Percentiles rank a stretch among this genome's conserved stretches.
phyloP scores from a whole-genome alignment of 805 yeast genomes.

The Ogataea ganodermae region DNA sequence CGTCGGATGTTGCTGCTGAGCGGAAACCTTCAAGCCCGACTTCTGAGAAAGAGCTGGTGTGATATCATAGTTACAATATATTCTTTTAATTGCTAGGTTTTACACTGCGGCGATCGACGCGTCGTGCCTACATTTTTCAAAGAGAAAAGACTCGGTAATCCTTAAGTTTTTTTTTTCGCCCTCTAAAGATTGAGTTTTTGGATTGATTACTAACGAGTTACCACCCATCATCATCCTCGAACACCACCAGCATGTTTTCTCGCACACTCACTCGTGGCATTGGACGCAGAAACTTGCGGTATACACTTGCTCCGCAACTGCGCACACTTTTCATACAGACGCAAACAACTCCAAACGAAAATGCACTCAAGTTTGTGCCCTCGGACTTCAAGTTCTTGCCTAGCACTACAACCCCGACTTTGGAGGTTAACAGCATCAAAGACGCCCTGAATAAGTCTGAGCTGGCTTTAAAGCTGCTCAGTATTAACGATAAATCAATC shows the following conservation, averaged over 20 bases:
- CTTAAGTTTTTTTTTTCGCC: neutral
- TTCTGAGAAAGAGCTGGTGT: neutral
- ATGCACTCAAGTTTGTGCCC: slow-evolving; percentile 83
- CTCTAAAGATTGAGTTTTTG: too few species aligned
- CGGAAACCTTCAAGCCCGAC: neutral
- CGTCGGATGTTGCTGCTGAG: neutral
- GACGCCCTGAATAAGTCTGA: slow-evolving; percentile 73
- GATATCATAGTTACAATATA: neutral
- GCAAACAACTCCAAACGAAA: slow-evolving; percentile 80
- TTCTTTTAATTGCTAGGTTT: neutral
- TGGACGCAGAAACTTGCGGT: slow-evolving; percentile 36
- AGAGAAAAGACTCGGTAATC: neutral
- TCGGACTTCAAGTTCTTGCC: slow-evolving; percentile 64
- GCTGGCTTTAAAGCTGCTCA: slow-evolving; percentile 70
- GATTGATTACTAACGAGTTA: neutral
- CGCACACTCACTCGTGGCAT: neutral
- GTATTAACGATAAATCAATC: slow-evolving; percentile 66
- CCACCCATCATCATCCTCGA: slow-evolving; percentile 16
- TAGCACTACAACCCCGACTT: slow-evolving; percentile 52
- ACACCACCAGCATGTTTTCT: neutral
- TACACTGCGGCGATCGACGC: neutral
- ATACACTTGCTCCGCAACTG: slow-evolving; percentile 8
- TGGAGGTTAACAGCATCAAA: slow-evolving; percentile 72
- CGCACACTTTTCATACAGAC: slow-evolving; percentile 69
- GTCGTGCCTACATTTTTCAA: too few species aligned